phyloP scores from a whole-genome alignment of 208 protist species.

The Tritrichomonas musculus region DNA sequence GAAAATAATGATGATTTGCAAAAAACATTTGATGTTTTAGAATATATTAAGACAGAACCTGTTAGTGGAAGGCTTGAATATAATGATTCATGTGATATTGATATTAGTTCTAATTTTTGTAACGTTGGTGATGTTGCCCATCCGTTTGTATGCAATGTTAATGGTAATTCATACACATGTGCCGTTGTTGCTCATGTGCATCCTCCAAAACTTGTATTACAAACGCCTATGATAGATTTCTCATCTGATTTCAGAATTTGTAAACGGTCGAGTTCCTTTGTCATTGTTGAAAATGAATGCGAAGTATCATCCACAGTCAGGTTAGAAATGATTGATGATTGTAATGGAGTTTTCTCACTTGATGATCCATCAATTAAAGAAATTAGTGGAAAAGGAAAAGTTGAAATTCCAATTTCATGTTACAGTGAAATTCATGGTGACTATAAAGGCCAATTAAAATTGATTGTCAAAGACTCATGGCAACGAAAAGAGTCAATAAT shows the following conservation, averaged over 20 bases:
- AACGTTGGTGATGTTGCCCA: not conserved
- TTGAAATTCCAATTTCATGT: not conserved
- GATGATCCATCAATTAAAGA: not conserved
- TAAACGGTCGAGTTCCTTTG: not conserved
- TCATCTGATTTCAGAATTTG: not conserved
- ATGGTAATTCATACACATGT: not conserved
- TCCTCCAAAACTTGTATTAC: not conserved
- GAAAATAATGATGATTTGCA: too few species aligned
- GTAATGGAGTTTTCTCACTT: not conserved
- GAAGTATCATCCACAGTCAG: not conserved
- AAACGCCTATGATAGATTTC: not conserved
- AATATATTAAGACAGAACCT: not conserved
- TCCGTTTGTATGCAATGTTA: not conserved
- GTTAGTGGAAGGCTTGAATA: not conserved
- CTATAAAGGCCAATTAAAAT: not conserved
- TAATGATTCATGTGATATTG: not conserved
- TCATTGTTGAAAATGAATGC: not conserved
- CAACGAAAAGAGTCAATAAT: not conserved
- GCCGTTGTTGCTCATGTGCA: not conserved
- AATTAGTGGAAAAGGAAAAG: not conserved
- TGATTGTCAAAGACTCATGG: constrained; percentile 8
- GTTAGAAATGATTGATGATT: not conserved
- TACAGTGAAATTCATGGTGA: constrained; percentile 27
- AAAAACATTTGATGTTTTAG: not conserved
- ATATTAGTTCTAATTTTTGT: not conserved